These are phyloP conservation scores for Metschnikowia santaceciliae DNA, from an alignment of 805 yeast species.

Conservation along the genomic window DNA sequence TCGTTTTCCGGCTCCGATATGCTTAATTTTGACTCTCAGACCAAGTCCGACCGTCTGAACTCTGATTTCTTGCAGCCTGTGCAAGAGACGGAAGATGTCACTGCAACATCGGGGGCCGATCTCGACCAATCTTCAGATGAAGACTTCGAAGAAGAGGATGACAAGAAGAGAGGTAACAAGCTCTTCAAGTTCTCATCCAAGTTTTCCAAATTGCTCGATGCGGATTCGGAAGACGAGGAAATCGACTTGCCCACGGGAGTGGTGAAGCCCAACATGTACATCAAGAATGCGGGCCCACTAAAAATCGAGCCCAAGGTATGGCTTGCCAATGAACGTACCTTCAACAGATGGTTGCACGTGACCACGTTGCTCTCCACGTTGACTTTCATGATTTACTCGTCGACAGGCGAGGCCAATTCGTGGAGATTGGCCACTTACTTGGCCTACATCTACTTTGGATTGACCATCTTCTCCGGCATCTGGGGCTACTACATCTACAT, in stretches of 20 bases:
- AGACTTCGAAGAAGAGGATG: conserved; percentile 23
- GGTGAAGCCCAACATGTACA: conserved; percentile 67
- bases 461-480: conserved; percentile 76
- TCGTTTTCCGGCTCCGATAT: conserved; percentile 37
- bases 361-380: conserved; percentile 79
- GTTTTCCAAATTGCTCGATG: conserved; percentile 46
- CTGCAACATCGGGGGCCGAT: conserved; percentile 16
- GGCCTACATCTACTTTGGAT: conserved; percentile 75
- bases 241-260: conserved; percentile 87
- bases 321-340: conserved; percentile 97
- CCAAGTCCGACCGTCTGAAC: conserved; percentile 2
- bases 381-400: conserved; percentile 78
- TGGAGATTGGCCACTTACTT: conserved; percentile 59
- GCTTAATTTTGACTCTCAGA: conserved; percentile 12
- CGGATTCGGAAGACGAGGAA: conserved; percentile 82
- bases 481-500: conserved; percentile 87
- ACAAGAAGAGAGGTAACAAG: conserved; percentile 15
- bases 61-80: conserved; percentile 11
- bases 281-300: conserved; percentile 87
- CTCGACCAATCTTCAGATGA: conserved; percentile 32
- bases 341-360: conserved; percentile 91
- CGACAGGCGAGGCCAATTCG: conserved; percentile 64
- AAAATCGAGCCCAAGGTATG: conserved; percentile 97
- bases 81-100: conserved; percentile 10
- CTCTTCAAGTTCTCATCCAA: conserved; percentile 26